Conservation (phyloP, 2,329 filamentous ascomycete species). For the Lachnellula subtilissima region DNA sequence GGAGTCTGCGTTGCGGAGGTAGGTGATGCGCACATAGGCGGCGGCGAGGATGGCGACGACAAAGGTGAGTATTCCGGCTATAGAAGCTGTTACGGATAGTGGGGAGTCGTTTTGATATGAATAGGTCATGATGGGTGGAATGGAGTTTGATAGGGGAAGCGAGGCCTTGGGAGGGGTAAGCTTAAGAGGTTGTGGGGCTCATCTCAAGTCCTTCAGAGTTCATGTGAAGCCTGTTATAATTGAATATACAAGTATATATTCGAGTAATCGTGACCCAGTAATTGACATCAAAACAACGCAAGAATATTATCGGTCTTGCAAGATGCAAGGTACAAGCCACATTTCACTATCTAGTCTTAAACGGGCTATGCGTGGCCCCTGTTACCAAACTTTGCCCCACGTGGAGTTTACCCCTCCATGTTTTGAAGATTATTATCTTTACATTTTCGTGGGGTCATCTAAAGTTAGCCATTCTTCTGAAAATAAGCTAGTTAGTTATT, state of each 20-base stretch:
- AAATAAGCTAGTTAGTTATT: no score
- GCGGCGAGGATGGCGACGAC: constrained; percentile 42
- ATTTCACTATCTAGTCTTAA: background rate
- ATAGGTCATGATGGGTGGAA: background rate
- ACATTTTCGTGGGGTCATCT: no score
- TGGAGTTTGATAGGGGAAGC: background rate
- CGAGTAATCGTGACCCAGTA: no score
- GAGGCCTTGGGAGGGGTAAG: background rate
- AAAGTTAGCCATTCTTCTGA: no score
- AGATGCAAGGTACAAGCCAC: background rate
- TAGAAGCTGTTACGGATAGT: constrained; percentile 40
- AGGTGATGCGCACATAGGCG: constrained; percentile 40
- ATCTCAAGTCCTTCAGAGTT: background rate
- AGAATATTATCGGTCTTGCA: background rate
- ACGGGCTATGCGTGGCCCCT: background rate
- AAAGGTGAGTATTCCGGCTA: constrained; percentile 45
- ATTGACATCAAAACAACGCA: background rate
- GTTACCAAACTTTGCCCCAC: no score
- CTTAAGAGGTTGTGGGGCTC: background rate
- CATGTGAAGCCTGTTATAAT: background rate
- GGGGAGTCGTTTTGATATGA: constrained; percentile 35
- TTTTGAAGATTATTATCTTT: no score
- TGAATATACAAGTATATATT: background rate
- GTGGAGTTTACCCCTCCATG: background rate
- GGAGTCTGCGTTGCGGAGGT: constrained; percentile 42